phyloP scores from a whole-genome alignment of 2,329 filamentous ascomycete species.

The Dothiorella sarmentorum region DNA sequence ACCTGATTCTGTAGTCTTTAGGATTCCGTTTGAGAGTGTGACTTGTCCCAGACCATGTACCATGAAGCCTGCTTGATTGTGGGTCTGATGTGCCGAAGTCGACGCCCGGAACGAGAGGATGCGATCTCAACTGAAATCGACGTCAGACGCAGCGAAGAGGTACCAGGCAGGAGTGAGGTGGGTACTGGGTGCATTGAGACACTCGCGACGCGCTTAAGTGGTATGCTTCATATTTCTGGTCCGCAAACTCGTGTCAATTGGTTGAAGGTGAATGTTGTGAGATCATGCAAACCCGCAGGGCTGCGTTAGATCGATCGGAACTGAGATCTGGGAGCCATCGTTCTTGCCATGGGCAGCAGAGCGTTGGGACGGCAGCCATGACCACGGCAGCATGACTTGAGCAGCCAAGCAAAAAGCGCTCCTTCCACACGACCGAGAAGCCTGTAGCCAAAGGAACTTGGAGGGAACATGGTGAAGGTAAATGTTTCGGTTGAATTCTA shows the following conservation, averaged over 20 bases:
- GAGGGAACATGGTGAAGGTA: background rate
- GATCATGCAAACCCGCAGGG: background rate
- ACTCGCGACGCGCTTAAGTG: constrained; percentile 33
- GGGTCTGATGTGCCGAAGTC: constrained; percentile 15
- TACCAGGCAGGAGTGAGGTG: background rate
- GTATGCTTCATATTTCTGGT: constrained; percentile 33
- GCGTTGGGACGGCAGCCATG: background rate
- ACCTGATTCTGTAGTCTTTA: constrained; percentile 8
- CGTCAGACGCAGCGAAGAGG: background rate
- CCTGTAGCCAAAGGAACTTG: background rate
- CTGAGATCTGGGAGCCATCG: constrained; percentile 2
- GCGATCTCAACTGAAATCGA: constrained; percentile 24
- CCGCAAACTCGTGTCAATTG: constrained; percentile 8
- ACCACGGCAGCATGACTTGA: background rate
- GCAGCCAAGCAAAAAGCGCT: background rate
- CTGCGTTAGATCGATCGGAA: background rate
- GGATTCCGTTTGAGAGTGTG: background rate
- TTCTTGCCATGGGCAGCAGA: constrained; percentile 1
- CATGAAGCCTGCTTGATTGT: constrained; percentile 11
- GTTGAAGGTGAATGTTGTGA: constrained; percentile 12
- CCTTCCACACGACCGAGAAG: background rate
- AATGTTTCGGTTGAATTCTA: background rate
- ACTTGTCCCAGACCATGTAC: background rate
- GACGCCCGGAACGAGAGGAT: constrained; percentile 26
- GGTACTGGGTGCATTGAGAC: constrained; percentile 34